Base-by-base conservation (phyloP, 306 rosid species). In the Vachellia pachyceras region DNA sequence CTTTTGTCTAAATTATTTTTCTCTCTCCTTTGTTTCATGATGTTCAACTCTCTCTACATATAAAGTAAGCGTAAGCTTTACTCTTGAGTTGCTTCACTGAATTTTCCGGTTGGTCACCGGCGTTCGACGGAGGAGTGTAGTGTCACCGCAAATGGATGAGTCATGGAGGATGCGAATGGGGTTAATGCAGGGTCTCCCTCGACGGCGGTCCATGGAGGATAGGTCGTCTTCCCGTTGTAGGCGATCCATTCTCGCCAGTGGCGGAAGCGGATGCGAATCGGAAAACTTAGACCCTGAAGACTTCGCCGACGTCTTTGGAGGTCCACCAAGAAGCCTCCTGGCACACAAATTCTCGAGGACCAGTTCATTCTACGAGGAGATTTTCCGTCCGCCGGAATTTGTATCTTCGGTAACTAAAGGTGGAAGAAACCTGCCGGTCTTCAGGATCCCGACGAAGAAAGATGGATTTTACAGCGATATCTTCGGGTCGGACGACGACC, bases 261-360 rank as follows among this genome's bases (percentile, higher is more conserved):
- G 83, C 11, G 17, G 85, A 6, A 41, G 22, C 54, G 50, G 39
- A 35, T 18, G 65, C 10, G 72, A 64, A 15, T 75, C 87, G 37
- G 73, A 75, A 20, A 18, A 83, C 9, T 81, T 84, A 11, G 75
- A 82, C 45, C 84, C 84, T 0, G 91, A 90, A 0, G 93, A 92
- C 82, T 94, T 90, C 57, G 85, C 92, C 13, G 98, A 94, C 81
- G 97, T 94, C 57, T 94, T 89, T 23, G 98, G 98, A 7, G 98
- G 98, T 0, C 98, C 98, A 3, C 98, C 97, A 1, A 82, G 90
- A 72, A 89, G 92, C 41, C 84, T 90, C 39, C 82, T 89, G 1
- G 91, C 84, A 25, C 82, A 85, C 68, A 90, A 87, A 68, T 72
- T 82, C 76, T 82, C 96, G 2, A 78, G 82, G 70, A 60, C 83